Base-by-base conservation (phyloP, 176 grass and related monocot species). In the Carex pumila region DNA sequence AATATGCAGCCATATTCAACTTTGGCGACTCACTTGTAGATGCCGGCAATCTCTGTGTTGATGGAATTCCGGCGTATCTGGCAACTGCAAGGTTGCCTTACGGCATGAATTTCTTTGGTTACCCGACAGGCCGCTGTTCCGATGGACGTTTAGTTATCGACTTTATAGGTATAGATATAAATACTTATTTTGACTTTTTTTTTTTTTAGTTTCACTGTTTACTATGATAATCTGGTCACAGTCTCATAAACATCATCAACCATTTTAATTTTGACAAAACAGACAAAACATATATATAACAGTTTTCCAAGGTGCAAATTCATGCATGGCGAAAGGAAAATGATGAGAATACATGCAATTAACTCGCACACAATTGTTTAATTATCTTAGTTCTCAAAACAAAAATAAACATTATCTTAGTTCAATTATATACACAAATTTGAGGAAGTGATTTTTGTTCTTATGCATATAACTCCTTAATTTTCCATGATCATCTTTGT, bases 1-100 rank as follows among this genome's bases (percentile, higher is more conserved):
- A 86, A 36, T 97, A 97, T 84, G 91, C 92, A 0, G 91, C 94
- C 60, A 94, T 97, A 83, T 97, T 94, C 73, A 97, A 90, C 88
- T 97, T 97, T 45, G 94, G 94, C 0, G 94, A 97, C 56, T 97
- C 94, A 1, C 94, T 97, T 0, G 81, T 85, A 37, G 94, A 97
- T 71, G 82, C 91, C 14, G 94, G 94, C 18, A 97, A 97, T 89
- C 89, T 97, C 4, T 86, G 89, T 30, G 74, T 43, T 7, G 85
- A 94, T 34, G 94, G 94, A 85, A 91, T 97, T 89, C 93, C 93
- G 36, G 85, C 88, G 1, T 87, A 93, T 84, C 87, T 96, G 13
- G 93, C 91, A 39, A 96, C 93, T 52, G 93, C 87, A 41, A 47
- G 65, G 7, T 81, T 84, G 4, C 94, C 94, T 6, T 97, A 97